phyloP scores from a whole-genome alignment of 2,329 filamentous ascomycete species.

The Penicillium psychrosexuale region DNA sequence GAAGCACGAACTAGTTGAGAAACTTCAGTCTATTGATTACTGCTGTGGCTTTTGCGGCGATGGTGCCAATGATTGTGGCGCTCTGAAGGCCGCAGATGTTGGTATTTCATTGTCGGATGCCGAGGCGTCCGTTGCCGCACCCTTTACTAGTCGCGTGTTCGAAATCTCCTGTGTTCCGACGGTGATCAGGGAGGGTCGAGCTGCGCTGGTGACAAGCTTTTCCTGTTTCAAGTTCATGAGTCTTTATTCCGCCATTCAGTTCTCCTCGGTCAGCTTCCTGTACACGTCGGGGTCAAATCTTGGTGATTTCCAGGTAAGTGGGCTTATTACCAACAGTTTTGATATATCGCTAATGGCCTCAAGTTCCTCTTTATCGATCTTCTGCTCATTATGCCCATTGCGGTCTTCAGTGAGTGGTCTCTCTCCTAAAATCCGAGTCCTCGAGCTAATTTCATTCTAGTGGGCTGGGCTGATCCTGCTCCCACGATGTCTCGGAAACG shows the following conservation, averaged over 20 bases:
- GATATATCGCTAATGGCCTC: conserved; percentile 4
- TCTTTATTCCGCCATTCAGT: conserved; percentile 98
- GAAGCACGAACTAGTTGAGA: conserved; percentile 96
- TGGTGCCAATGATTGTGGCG: conserved; percentile 95
- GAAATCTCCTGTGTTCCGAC: conserved; percentile 94
- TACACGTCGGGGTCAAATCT: conserved; percentile 92
- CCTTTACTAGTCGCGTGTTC: conserved; percentile 92
- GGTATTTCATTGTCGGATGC: conserved; percentile 96
- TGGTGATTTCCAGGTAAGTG: conserved; percentile 79
- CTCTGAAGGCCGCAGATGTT: conserved; percentile 93
- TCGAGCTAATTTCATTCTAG: conserved; percentile 34
- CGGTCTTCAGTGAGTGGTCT: conserved; percentile 72
- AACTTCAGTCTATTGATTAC: conserved; percentile 93
- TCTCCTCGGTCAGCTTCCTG: conserved; percentile 93
- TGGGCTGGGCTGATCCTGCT: conserved; percentile 93
- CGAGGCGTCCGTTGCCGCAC: conserved; percentile 95
- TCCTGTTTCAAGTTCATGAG: conserved; percentile 99
- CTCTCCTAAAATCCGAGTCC: background rate
- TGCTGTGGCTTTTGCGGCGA: conserved; percentile 96
- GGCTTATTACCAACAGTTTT: background rate
- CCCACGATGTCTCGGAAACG: conserved; percentile 74
- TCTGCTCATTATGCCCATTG: conserved; percentile 86
- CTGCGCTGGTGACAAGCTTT: conserved; percentile 95
- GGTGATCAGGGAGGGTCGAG: conserved; percentile 89
- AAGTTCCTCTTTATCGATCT: conserved; percentile 93